These are phyloP conservation scores for Aspergillus ochraceoroseus DNA, from an alignment of 2,329 filamentous ascomycete species.

Conservation along the genomic window DNA sequence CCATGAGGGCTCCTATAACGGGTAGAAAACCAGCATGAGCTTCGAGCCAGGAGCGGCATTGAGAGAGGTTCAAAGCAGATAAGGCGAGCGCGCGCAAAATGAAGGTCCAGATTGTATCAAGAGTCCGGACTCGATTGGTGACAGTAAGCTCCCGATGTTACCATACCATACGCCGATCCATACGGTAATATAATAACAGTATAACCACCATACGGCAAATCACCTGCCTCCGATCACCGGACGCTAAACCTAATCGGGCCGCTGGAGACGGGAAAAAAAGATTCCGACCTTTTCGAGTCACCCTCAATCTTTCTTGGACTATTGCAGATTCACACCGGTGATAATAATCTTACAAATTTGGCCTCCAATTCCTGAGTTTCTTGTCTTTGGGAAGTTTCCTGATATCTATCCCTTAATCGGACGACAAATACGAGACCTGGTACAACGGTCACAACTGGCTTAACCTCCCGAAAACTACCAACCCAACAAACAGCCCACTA, in stretches of 20 bases:
- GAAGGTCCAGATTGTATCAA: too few relatives aligned
- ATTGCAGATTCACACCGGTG: background rate
- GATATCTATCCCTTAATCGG: background rate
- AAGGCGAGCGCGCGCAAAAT: constrained; percentile 7
- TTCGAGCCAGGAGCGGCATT: constrained; percentile 27
- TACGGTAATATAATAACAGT: background rate
- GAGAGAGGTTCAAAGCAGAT: constrained; percentile 12
- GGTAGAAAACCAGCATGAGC: constrained; percentile 20
- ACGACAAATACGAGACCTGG: background rate
- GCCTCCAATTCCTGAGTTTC: background rate
- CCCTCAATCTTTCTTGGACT: background rate
- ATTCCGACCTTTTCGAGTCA: constrained; percentile 11
- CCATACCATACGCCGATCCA: constrained; percentile 2
- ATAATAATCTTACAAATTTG: background rate
- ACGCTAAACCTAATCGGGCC: constrained; percentile 15
- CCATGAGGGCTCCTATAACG: constrained; percentile 4
- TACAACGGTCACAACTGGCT: background rate
- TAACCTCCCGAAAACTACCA: constrained; percentile 1
- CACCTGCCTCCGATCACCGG: constrained; percentile 19
- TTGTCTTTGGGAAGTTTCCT: background rate
- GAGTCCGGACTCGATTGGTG: too few relatives aligned
- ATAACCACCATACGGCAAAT: background rate
- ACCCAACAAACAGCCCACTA: constrained; percentile 40
- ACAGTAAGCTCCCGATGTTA: too few relatives aligned
- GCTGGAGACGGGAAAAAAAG: constrained; percentile 7